Conservation (phyloP, 306 rosid genomes). For the Vigna nakashimae region DNA sequence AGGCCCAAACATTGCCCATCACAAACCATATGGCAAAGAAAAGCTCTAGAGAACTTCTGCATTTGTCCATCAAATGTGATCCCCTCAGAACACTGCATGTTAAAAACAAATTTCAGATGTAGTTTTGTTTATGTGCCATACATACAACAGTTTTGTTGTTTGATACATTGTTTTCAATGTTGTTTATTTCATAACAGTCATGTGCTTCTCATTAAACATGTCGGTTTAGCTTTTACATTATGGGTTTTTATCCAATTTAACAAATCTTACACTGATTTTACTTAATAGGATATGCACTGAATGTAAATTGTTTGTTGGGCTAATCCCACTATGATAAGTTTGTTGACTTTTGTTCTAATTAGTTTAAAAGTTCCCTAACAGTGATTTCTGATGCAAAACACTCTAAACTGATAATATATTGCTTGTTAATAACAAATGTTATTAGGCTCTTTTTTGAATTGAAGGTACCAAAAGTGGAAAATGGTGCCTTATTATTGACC, state of each 20-base stretch:
- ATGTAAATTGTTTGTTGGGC: neutral
- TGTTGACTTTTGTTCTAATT: too few relatives aligned
- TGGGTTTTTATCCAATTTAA: neutral
- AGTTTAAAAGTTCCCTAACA: too few relatives aligned
- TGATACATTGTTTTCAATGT: neutral
- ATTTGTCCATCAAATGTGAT: slow-evolving; percentile 73
- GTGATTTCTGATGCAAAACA: too few relatives aligned
- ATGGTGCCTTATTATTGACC: neutral
- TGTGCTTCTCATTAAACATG: neutral
- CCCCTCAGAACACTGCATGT: slow-evolving; percentile 52
- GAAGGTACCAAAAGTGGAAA: neutral
- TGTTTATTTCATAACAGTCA: neutral
- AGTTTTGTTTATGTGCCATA: neutral
- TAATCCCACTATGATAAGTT: too few relatives aligned
- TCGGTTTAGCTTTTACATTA: neutral
- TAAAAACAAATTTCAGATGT: neutral
- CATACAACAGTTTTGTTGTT: neutral
- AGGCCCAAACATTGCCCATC: slow-evolving; percentile 97
- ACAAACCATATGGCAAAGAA: slow-evolving; percentile 96
- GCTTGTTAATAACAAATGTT: neutral
- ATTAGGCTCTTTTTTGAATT: neutral
- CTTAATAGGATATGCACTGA: neutral
- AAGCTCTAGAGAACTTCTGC: slow-evolving; percentile 76
- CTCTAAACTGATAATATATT: too few relatives aligned
- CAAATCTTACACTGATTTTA: neutral